Base-by-base conservation (phyloP, 176 grass and related monocot genomes). In the Raddia guianensis region DNA sequence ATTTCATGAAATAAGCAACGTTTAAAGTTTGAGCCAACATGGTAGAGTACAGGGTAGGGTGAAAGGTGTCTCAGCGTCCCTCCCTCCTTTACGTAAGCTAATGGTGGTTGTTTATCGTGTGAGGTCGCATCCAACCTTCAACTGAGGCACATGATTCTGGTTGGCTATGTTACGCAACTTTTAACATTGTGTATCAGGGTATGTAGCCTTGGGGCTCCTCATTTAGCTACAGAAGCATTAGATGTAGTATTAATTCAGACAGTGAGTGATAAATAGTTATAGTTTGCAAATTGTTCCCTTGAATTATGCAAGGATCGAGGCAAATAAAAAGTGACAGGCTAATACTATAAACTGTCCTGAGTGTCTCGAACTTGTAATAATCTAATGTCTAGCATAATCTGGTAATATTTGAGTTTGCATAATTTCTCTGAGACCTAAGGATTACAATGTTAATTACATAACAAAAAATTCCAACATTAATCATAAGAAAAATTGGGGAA, bases 1-100 rank as follows among this genome's bases (percentile, higher is more conserved):
- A 44, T 63, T 51, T 70, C 56, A 76, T 33, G 14, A 43, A 69
- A n/a, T 77, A 77, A 58, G 12, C 59, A 65, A 52, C 49, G 15
- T 15, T 42, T 10, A 81, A 59, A 12, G 33, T 51, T 5, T 73
- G 46, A 21, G 32, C 33, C 33, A 33, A 51, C 12, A 63, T 73
- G 21, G 10, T 61, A 40, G 79, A 9, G 27, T 64, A 8, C 49
- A 40, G 79, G 15, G 27, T 64, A 8, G 51, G 16, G 12, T 40
- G 37, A 40, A 63, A 73, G 50, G 4, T 54, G 14, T 14, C 14
- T 40, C 33, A 73, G 14, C 32, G 33, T 42, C 16, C 80, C 58
- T 42, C 16, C 80, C 58, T 44, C 12, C 46, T 37, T 52, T 54
- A 52, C 63, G 68, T 63, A 58, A 64, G 69, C 60, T n/a, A 50